Conservation (phyloP, 306 rosid species). For the Cucumis sativus region DNA sequence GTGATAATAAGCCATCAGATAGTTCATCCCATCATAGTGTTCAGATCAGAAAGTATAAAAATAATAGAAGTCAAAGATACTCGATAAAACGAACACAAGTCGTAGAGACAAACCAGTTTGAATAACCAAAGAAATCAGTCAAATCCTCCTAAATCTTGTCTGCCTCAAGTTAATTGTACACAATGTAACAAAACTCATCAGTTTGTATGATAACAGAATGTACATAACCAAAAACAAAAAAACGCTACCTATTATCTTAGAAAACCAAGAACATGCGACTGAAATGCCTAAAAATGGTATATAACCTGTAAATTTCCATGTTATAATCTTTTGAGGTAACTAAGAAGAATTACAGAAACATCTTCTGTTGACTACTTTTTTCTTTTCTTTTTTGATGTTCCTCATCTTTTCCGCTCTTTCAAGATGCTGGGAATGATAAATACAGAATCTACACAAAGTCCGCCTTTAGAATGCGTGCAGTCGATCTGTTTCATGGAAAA, state of each 20-base stretch:
- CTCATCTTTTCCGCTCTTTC: conserved; percentile 38
- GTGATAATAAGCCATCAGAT: neutral
- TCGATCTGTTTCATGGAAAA: conserved; percentile 97
- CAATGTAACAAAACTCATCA: conserved; percentile 1
- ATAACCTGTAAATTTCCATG: conserved; percentile 8
- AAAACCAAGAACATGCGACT: neutral
- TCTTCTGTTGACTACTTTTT: conserved; percentile 20
- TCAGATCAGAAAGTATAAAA: neutral
- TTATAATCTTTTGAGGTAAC: neutral
- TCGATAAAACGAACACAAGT: neutral
- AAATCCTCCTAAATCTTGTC: neutral
- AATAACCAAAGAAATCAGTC: neutral
- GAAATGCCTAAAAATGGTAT: conserved; percentile 1
- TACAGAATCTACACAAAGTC: conserved; percentile 89
- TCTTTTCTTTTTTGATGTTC: neutral
- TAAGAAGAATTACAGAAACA: neutral
- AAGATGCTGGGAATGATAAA: conserved; percentile 60
- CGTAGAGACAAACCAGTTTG: neutral
- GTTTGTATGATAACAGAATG: conserved; percentile 4
- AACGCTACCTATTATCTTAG: neutral
- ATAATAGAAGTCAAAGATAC: neutral
- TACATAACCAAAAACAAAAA: neutral
- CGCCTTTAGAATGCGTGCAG: conserved; percentile 94
- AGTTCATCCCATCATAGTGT: neutral
- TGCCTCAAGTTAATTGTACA: neutral